phyloP scores from a whole-genome alignment of 2,329 filamentous ascomycete genomes.

The Lojkania enalia region DNA sequence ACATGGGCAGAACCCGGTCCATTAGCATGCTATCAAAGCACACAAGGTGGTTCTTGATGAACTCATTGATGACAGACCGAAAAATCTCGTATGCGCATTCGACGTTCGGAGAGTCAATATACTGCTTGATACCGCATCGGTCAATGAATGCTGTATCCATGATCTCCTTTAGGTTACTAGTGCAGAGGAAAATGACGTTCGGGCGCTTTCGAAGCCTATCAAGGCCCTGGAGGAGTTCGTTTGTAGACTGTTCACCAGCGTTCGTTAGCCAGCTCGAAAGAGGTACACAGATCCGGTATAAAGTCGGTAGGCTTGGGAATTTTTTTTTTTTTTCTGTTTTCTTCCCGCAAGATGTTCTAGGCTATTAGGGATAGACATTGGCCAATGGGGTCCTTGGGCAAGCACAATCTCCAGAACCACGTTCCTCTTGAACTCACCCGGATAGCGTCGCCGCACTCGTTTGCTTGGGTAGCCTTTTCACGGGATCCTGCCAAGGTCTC shows the following conservation, averaged over 20 bases:
- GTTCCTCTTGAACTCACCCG: constrained; percentile 45
- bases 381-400: too few species aligned
- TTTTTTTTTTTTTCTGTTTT: too few species aligned
- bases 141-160: constrained; percentile 56
- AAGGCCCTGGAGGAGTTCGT: constrained; percentile 54
- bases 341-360: too few species aligned
- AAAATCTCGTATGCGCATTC: constrained; percentile 54
- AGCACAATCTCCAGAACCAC: too few species aligned
- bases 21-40: constrained; percentile 24
- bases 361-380: too few species aligned
- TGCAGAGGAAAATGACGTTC: constrained; percentile 56
- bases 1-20: constrained; percentile 6
- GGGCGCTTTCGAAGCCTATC: constrained; percentile 48
- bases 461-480: constrained; percentile 44
- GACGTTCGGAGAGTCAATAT: constrained; percentile 46
- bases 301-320: too few species aligned
- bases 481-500: constrained; percentile 53
- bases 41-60: constrained; percentile 30
- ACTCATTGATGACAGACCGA: constrained; percentile 52
- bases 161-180: constrained; percentile 52
- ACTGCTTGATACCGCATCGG: constrained; percentile 53
- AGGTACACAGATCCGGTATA: too few species aligned
- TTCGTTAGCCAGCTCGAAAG: not conserved
- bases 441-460: constrained; percentile 53
- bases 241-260: constrained; percentile 44